These are phyloP conservation scores for Mucor circinelloides DNA, from an alignment of 371 early-diverging fungal genomes.

Conservation along the genomic window DNA sequence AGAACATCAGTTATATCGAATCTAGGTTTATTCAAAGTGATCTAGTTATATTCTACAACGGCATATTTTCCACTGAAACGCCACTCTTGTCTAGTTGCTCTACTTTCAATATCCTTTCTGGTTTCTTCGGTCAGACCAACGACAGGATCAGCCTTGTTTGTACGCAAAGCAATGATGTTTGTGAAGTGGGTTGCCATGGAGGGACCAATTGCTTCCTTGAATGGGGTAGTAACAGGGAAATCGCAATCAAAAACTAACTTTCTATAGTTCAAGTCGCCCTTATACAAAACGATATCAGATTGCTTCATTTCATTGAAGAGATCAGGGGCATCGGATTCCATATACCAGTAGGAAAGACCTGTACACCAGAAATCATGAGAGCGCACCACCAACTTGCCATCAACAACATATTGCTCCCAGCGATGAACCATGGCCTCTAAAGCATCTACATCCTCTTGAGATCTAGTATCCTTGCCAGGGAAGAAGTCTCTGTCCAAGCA, in stretches of 20 bases:
- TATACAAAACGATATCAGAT: constrained; percentile 80
- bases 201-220: constrained; percentile 81
- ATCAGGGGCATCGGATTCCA: constrained; percentile 63
- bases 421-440: constrained; percentile 59
- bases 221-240: constrained; percentile 83
- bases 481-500: constrained; percentile 49
- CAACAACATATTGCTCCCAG: constrained; percentile 68
- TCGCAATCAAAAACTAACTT: constrained; percentile 89
- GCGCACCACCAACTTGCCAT: constrained; percentile 64
- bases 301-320: constrained; percentile 60
- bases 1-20: background rate
- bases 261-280: constrained; percentile 96
- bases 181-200: constrained; percentile 57
- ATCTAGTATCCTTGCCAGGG: constrained; percentile 29
- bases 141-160: constrained; percentile 87
- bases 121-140: constrained; percentile 75
- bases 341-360: constrained; percentile 77
- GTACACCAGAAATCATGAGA: constrained; percentile 85
- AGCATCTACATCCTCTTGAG: constrained; percentile 44
- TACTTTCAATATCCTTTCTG: constrained; percentile 56
- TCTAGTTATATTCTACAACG: constrained; percentile 56
- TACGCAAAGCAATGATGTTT: constrained; percentile 76
- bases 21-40: background rate
- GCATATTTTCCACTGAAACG: constrained; percentile 82
- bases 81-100: constrained; percentile 51